phyloP scores from a whole-genome alignment of 75 land plant species.

The Cunninghamia lanceolata region DNA sequence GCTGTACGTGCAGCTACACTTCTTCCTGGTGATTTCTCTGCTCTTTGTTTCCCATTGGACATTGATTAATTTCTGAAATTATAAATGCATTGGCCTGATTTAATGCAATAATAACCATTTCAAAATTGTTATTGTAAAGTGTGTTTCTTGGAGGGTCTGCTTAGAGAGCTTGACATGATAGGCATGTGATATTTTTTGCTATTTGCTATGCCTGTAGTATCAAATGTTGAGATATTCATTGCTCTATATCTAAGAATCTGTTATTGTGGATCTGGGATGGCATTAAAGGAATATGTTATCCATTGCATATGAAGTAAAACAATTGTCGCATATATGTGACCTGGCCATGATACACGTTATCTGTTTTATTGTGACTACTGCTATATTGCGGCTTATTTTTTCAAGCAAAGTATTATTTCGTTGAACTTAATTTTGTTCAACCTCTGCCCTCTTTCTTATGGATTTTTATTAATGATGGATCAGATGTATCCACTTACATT shows the following conservation, averaged over 20 bases:
- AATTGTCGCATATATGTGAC: not conserved
- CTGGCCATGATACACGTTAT: not conserved
- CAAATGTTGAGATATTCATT: not conserved
- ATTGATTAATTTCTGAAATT: not conserved
- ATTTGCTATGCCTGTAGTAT: not conserved
- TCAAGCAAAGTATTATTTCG: too few relatives aligned
- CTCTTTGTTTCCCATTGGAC: not conserved
- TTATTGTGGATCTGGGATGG: not conserved
- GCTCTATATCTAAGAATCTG: not conserved
- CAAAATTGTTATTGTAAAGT: not conserved
- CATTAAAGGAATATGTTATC: not conserved
- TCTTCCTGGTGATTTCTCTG: slow-evolving; percentile 54
- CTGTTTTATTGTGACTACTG: not conserved
- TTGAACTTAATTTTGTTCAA: too few relatives aligned
- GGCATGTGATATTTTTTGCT: not conserved
- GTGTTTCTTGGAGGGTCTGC: not conserved
- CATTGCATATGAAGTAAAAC: too few relatives aligned
- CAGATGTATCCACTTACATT: too few relatives aligned
- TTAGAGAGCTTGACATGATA: not conserved
- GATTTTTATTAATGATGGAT: too few relatives aligned
- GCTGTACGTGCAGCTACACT: slow-evolving; percentile 79
- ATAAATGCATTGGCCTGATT: not conserved
- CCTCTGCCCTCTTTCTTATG: not conserved
- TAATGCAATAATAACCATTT: not conserved
- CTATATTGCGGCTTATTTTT: too few relatives aligned